Evolutionary conservation across 352 stramenopile genomes (phyloP).

Genomic region (Aphanomyces astaci): DNA sequence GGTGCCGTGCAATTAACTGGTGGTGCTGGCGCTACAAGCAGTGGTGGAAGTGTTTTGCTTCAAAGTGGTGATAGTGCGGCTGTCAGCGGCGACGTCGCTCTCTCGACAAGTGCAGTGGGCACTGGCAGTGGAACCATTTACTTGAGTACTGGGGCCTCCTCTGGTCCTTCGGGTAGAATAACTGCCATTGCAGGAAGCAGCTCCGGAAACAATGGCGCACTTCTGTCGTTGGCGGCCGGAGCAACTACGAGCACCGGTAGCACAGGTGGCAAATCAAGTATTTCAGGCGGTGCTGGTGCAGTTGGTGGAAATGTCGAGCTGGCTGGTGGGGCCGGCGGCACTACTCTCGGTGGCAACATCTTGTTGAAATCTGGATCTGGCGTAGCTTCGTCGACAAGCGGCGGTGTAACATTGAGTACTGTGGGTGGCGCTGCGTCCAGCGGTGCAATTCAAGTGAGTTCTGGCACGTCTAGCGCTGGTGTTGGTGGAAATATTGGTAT

Average conservation of each 20-base stretch:
- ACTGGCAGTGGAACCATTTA: conserved; percentile 1
- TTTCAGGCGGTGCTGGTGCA: conserved; percentile 1
- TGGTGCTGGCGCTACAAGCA: background rate
- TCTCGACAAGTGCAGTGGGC: background rate
- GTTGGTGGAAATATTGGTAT: conserved; percentile 28
- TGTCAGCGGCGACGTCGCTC: background rate
- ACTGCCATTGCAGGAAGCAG: background rate
- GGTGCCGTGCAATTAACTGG: conserved; percentile 35
- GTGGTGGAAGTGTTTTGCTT: background rate
- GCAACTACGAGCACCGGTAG: conserved; percentile 33
- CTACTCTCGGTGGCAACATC: conserved; percentile 38
- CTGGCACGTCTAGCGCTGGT: conserved; percentile 21
- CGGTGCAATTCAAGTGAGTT: background rate
- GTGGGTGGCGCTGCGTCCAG: background rate
- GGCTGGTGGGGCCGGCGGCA: conserved; percentile 1
- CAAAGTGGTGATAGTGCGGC: background rate
- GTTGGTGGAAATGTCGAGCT: conserved; percentile 2
- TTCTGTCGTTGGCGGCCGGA: conserved; percentile 41
- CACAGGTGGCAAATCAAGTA: background rate
- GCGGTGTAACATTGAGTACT: background rate
- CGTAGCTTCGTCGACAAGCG: background rate
- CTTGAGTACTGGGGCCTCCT: background rate
- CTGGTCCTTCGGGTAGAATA: background rate
- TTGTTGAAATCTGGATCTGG: background rate
- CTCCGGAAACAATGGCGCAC: conserved; percentile 43